phyloP scores from a whole-genome alignment of 306 rosid species.

The Dryas alaskensis region DNA sequence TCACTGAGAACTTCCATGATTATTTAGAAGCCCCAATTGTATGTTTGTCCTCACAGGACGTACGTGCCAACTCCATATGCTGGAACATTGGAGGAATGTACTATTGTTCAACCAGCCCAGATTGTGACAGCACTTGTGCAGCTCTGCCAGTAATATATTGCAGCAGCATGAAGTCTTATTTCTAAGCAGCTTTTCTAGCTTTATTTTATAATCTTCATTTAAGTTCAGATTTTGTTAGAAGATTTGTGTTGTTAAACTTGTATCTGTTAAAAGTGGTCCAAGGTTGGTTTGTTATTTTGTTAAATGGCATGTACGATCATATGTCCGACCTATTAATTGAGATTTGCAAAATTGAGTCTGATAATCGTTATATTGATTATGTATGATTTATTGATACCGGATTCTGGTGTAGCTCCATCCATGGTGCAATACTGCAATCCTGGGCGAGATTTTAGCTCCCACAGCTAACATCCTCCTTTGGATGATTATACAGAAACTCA shows the following conservation, averaged over 20 bases:
- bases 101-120: constrained; percentile 94
- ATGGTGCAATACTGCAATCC: too few relatives aligned
- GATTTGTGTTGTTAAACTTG: constrained; percentile 16
- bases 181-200: constrained; percentile 25
- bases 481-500: too few relatives aligned
- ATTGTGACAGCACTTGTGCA: constrained; percentile 87
- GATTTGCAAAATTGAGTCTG: not conserved
- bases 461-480: too few relatives aligned
- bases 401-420: too few relatives aligned
- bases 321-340: constrained; percentile 4
- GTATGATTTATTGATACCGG: not conserved
- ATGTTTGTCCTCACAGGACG: constrained; percentile 92
- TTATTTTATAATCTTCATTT: not conserved
- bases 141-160: constrained; percentile 55
- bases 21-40: constrained; percentile 86
- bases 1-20: constrained; percentile 81
- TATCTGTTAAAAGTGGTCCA: constrained; percentile 15
- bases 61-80: constrained; percentile 96
- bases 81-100: constrained; percentile 86
- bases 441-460: too few relatives aligned
- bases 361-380: not conserved
- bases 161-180: constrained; percentile 10
- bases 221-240: constrained; percentile 20
- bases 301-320: constrained; percentile 8
- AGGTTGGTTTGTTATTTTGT: not conserved